phyloP scores from a whole-genome alignment of 2,329 filamentous ascomycete genomes.

The Zasmidium angulare region DNA sequence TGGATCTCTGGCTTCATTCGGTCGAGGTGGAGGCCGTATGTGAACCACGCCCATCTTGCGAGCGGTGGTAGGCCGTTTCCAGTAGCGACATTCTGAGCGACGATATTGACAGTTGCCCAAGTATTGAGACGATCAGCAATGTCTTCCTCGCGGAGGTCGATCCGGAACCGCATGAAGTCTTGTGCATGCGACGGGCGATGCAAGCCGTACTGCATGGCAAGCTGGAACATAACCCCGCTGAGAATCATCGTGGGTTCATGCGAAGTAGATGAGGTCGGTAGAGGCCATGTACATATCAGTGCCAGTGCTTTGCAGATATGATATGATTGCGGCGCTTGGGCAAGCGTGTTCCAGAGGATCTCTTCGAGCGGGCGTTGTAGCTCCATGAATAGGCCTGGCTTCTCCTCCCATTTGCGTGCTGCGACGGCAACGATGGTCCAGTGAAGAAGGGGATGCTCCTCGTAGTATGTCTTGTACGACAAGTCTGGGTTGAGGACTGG shows the following conservation, averaged over 20 bases:
- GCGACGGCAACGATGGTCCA: constrained; percentile 80
- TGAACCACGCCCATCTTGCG: constrained; percentile 54
- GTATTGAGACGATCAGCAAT: constrained; percentile 75
- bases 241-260: constrained; percentile 80
- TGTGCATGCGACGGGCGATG: constrained; percentile 79
- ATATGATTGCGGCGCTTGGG: constrained; percentile 74
- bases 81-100: constrained; percentile 76
- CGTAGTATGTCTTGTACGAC: constrained; percentile 60
- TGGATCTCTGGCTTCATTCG: constrained; percentile 61
- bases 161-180: constrained; percentile 70
- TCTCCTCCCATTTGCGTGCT: constrained; percentile 66
- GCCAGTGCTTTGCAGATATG: constrained; percentile 80
- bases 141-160: constrained; percentile 73
- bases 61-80: constrained; percentile 76
- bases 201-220: constrained; percentile 78
- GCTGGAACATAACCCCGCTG: constrained; percentile 82
- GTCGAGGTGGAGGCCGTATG: constrained; percentile 74
- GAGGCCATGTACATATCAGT: constrained; percentile 76
- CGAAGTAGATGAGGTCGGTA: constrained; percentile 78
- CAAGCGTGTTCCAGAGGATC: constrained; percentile 74
- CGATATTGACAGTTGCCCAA: constrained; percentile 84
- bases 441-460: constrained; percentile 77
- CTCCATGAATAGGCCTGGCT: constrained; percentile 64
- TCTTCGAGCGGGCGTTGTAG: constrained; percentile 66
- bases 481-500: constrained; percentile 68